Conservation (phyloP, 192 early-diverging fungal species). For the Backusella westeae region DNA sequence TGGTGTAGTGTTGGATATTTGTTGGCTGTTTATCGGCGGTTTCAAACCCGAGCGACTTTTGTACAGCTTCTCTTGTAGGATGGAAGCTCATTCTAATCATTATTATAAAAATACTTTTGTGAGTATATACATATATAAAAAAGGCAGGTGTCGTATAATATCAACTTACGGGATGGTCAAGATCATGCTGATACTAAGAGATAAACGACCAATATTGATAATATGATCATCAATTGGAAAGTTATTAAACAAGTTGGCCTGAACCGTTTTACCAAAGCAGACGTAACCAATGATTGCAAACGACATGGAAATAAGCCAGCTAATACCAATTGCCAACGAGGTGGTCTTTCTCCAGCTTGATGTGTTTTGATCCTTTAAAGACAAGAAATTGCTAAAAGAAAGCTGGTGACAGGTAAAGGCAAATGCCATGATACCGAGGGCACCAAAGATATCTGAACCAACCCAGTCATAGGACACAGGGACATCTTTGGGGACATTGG, state of each 20-base stretch:
- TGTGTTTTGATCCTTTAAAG: conserved; percentile 47
- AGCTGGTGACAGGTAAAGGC: conserved; percentile 68
- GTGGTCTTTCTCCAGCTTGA: conserved; percentile 49
- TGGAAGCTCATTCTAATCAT: conserved; percentile 35
- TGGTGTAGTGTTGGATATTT: conserved; percentile 32
- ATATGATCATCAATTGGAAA: conserved; percentile 54
- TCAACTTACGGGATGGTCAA: conserved; percentile 51
- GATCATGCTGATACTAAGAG: conserved; percentile 58
- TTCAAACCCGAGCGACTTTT: conserved; percentile 46
- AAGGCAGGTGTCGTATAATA: background rate
- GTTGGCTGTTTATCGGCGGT: conserved; percentile 33
- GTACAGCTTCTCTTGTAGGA: conserved; percentile 45
- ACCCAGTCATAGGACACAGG: conserved; percentile 46
- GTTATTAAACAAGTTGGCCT: conserved; percentile 68
- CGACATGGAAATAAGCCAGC: conserved; percentile 52
- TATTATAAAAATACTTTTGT: background rate
- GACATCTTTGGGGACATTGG: conserved; percentile 45
- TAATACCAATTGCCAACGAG: conserved; percentile 42
- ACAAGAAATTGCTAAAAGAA: conserved; percentile 58
- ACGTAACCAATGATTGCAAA: conserved; percentile 64
- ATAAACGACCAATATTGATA: conserved; percentile 59
- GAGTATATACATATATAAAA: background rate
- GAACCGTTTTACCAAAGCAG: conserved; percentile 58
- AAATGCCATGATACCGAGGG: conserved; percentile 70
- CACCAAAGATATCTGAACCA: conserved; percentile 57